Evolutionary conservation across 2,329 filamentous ascomycete genomes (phyloP).

Genomic region (Trichoderma sp.): DNA sequence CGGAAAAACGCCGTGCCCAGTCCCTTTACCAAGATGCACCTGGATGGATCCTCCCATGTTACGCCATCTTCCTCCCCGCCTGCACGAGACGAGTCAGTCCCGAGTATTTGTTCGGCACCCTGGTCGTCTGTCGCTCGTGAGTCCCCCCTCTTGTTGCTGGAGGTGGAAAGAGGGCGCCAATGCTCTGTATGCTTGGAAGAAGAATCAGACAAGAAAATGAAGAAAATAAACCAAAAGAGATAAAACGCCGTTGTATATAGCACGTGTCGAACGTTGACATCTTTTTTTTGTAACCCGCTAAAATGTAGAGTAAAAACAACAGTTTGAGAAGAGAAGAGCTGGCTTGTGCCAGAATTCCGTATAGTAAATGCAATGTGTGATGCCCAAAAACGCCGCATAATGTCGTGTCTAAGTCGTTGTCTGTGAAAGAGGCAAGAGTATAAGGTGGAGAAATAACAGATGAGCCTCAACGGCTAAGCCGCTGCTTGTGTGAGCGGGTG

Average conservation of each 20-base stretch:
- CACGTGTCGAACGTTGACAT: conserved; percentile 6
- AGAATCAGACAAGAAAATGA: not conserved
- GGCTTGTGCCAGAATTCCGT: not conserved
- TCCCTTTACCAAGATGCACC: conserved; percentile 9
- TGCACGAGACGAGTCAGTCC: not conserved
- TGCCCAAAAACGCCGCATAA: conserved; percentile 11
- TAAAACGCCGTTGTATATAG: conserved; percentile 1
- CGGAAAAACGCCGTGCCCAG: conserved; percentile 13
- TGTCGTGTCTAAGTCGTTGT: conserved; percentile 12
- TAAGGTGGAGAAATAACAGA: not conserved
- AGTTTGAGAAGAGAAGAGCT: conserved; percentile 8
- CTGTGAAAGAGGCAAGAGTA: not conserved
- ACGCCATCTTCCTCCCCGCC: conserved; percentile 13
- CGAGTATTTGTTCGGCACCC: not conserved
- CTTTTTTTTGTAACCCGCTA: conserved; percentile 2
- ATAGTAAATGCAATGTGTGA: not conserved
- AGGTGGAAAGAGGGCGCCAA: not conserved
- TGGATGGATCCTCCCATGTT: conserved; percentile 1
- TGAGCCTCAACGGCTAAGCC: not conserved
- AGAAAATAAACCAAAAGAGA: not conserved
- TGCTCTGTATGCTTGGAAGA: not conserved
- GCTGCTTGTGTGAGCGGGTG: not conserved
- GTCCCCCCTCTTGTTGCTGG: not conserved
- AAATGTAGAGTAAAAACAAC: conserved; percentile 10
- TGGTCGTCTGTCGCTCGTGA: not conserved